Evolutionary conservation across 345 rosid genomes (phyloP).

Genomic region (Aquilaria sinensis): DNA sequence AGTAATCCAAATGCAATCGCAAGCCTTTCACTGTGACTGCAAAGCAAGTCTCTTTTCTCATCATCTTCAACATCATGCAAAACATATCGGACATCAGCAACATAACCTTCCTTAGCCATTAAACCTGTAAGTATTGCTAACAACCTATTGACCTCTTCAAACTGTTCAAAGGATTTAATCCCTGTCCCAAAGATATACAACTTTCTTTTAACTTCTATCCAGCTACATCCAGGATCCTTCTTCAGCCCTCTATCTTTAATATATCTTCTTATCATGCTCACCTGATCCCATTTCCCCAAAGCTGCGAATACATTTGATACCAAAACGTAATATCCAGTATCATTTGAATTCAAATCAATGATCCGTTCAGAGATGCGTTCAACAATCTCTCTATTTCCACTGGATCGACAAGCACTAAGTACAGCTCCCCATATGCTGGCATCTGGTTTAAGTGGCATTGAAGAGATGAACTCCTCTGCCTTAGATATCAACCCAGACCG

Average conservation of each 20-base stretch:
- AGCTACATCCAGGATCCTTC: slow-evolving; percentile 50
- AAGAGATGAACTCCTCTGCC: slow-evolving; percentile 42
- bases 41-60: slow-evolving; percentile 53
- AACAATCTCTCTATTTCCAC: slow-evolving; percentile 33
- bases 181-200: slow-evolving; percentile 42
- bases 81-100: slow-evolving; percentile 46
- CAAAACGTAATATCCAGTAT: slow-evolving; percentile 49
- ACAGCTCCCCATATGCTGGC: slow-evolving; percentile 56
- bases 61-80: slow-evolving; percentile 51
- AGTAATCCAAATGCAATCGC: slow-evolving; percentile 66
- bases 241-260: slow-evolving; percentile 36
- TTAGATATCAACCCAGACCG: slow-evolving; percentile 33
- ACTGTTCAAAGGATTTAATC: slow-evolving; percentile 37
- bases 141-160: slow-evolving; percentile 39
- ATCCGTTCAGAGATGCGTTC: slow-evolving; percentile 36
- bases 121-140: slow-evolving; percentile 31
- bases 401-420: slow-evolving; percentile 47
- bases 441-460: slow-evolving; percentile 54
- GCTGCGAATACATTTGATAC: slow-evolving; percentile 51
- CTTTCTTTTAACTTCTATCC: slow-evolving; percentile 40
- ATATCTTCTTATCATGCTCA: slow-evolving; percentile 35
- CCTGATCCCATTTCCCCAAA: slow-evolving; percentile 54
- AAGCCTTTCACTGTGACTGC: slow-evolving; percentile 69
- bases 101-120: slow-evolving; percentile 57
- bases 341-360: slow-evolving; percentile 34